Conservation (phyloP, 306 rosid genomes). For the Rosa rugosa region DNA sequence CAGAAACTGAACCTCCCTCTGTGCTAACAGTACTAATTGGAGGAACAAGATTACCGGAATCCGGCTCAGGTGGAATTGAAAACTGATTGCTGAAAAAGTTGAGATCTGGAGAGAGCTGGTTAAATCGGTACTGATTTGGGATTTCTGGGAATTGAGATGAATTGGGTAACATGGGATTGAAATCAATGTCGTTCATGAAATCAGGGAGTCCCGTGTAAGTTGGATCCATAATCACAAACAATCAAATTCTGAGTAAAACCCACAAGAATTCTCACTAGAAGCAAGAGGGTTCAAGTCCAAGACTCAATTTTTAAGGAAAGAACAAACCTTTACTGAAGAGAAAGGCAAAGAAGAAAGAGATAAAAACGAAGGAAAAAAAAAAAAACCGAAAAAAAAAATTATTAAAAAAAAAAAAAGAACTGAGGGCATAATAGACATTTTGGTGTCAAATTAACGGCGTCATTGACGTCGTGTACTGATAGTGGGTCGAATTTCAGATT, state of each 20-base stretch:
- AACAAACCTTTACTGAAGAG: slow-evolving; percentile 4
- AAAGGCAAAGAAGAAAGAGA: not conserved
- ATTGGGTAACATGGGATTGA: slow-evolving; percentile 13
- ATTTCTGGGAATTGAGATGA: slow-evolving; percentile 19
- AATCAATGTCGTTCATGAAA: slow-evolving; percentile 25
- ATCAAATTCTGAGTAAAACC: too few species aligned
- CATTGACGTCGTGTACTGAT: too few species aligned
- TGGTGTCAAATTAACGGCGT: too few species aligned
- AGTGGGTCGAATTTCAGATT: too few species aligned
- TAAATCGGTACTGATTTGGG: slow-evolving; percentile 10
- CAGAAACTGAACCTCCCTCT: slow-evolving; percentile 12
- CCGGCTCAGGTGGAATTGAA: slow-evolving; percentile 15
- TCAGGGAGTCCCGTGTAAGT: slow-evolving; percentile 20
- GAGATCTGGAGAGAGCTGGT: slow-evolving; percentile 27
- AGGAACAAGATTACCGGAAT: slow-evolving; percentile 12
- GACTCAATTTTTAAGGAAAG: slow-evolving; percentile 7
- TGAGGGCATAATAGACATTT: too few species aligned
- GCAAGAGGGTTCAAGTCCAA: not conserved
- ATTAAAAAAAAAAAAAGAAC: too few species aligned
- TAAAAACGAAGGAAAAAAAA: too few species aligned
- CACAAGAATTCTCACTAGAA: not conserved
- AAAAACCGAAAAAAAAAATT: too few species aligned
- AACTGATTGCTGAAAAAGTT: slow-evolving; percentile 12
- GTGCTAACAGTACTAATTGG: not conserved
- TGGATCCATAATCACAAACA: slow-evolving; percentile 31